A percentile compares a stretch with the other conserved stretches of the same genome.
phyloP scores from a whole-genome alignment of 192 early-diverging fungal species.

The Backusella westeae region DNA sequence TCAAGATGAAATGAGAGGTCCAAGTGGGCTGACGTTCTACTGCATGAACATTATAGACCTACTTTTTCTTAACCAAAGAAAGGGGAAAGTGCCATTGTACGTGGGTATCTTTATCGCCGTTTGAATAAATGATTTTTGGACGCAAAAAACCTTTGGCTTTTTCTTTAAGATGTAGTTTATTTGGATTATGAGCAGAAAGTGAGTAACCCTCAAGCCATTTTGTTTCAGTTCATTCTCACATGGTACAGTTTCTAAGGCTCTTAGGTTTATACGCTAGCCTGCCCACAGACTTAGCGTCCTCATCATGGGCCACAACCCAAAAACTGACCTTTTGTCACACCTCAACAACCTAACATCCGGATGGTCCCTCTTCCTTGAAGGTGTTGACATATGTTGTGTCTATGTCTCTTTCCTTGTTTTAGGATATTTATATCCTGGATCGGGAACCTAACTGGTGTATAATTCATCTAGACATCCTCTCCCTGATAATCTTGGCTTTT shows the following conservation, averaged over 20 bases:
- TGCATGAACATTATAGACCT: neutral
- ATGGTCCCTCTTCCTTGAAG: neutral
- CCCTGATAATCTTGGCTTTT: neutral
- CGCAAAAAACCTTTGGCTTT: neutral
- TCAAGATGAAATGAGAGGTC: neutral
- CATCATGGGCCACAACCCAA: neutral
- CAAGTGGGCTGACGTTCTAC: neutral
- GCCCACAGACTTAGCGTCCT: neutral
- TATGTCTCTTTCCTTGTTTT: neutral
- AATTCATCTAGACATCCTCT: neutral
- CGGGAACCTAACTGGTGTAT: neutral
- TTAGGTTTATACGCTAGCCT: neutral
- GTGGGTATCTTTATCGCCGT: neutral
- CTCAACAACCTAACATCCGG: neutral
- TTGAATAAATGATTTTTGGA: neutral
- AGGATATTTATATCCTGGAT: neutral
- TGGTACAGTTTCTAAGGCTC: neutral
- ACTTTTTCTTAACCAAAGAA: neutral
- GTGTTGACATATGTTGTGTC: neutral
- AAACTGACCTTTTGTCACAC: neutral
- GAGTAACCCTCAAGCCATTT: slow-evolving; percentile 5
- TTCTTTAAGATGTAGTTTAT: neutral
- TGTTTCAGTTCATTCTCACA: neutral
- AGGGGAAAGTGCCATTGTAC: neutral
- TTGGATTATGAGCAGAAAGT: neutral